Base-by-base conservation (phyloP, 805 yeast species). In the Yarrowia hollandica region DNA sequence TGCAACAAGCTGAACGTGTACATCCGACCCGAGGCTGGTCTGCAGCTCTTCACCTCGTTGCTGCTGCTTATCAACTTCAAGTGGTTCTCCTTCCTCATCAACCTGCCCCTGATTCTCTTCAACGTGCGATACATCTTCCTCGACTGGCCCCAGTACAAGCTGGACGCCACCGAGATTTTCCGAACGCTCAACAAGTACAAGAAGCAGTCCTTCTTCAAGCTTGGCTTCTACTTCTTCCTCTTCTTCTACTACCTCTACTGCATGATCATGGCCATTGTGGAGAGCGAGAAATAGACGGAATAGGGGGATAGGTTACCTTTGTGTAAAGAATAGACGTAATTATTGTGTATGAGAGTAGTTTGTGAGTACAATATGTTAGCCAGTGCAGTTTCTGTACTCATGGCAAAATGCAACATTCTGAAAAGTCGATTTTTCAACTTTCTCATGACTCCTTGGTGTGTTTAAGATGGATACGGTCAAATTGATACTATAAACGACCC, bases 141-240 rank as follows among this genome's bases (percentile, higher is more conserved):
- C 74, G 84, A 81, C 66, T 52, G 58, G 58, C 89, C 90, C 73
- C 85, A 84, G 74, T 90, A 90, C 72, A 75, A 88, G 62, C 82
- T 94, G 70, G 99, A 92, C 74, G 98, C 99, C 61, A 92, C 99
- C 37, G 99, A 94, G 75, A 94, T 92, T 69, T 92, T 92, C 77
- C 85, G 98, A 78, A 91, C 97, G 30, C 81, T 92, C 68, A 82
- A 86, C 68, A 88, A 85, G 69, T 96, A 92, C 77, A 94, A 92
- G 83, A 86, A 85, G 71, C 97, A 90, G 75, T 80, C 90, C 58
- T 92, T 91, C 71, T 72, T 87, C 72, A 94, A 94, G 75, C 81
- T 94, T 67, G 96, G 94, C 8, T 89, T 89, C 82, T 91, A 89
- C 73, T 79, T 94, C 68, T 75, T 90, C 69, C 78, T 92, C 85